Evolutionary conservation across 1,139 yeast genomes (phyloP).

Genomic region (Diutina mesorugosa): DNA sequence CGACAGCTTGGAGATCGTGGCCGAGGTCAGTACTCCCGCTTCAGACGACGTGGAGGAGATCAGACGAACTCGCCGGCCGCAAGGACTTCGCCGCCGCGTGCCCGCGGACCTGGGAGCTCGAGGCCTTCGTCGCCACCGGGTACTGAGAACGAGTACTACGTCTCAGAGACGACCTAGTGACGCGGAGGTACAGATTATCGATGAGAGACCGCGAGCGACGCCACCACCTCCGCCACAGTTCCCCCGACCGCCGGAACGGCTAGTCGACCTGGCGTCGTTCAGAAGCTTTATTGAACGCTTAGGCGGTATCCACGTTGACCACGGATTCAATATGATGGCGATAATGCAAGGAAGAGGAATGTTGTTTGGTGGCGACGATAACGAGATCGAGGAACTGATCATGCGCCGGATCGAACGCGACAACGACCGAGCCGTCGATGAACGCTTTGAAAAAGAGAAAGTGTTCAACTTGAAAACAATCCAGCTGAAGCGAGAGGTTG

Average conservation of each 20-base stretch:
- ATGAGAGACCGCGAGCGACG: not conserved
- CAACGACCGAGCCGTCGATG: conserved; percentile 23
- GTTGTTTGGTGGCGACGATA: not conserved
- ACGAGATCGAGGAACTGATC: conserved; percentile 8
- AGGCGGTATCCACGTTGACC: not conserved
- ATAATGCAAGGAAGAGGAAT: not conserved
- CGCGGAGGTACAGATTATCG: not conserved
- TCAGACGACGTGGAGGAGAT: not conserved
- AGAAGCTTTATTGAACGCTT: not conserved
- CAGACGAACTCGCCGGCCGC: not conserved
- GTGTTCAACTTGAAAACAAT: conserved; percentile 15
- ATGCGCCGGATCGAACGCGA: conserved; percentile 31
- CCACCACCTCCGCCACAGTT: not conserved
- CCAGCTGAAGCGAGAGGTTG: conserved; percentile 16
- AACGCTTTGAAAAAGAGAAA: conserved; percentile 19
- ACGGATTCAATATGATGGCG: not conserved
- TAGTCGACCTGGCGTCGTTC: not conserved
- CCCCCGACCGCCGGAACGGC: not conserved
- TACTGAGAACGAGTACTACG: not conserved
- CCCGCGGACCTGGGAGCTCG: not conserved
- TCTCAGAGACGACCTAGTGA: not conserved
- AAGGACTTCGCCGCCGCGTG: not conserved
- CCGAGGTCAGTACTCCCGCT: not conserved
- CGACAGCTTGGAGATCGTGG: not conserved
- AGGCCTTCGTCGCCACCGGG: not conserved